Conservation (phyloP, 768 basidiomycete species). For the Leccinum subtestaceum region DNA sequence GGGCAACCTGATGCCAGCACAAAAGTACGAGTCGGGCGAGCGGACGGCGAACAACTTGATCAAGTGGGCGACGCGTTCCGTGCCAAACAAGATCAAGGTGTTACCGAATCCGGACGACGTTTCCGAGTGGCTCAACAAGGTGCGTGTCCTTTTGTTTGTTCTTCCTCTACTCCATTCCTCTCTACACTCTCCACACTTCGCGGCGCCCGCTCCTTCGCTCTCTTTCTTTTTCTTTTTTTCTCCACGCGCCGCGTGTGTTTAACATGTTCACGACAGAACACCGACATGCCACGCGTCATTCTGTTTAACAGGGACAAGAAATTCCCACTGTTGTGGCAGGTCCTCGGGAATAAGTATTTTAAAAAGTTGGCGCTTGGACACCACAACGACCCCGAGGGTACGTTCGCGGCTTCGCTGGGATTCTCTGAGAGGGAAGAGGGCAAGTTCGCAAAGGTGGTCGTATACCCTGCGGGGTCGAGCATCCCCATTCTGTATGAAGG, state of each 20-base stretch:
- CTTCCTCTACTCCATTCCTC: neutral
- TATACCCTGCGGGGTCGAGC: constrained; percentile 62
- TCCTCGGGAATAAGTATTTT: constrained; percentile 69
- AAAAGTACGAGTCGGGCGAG: constrained; percentile 65
- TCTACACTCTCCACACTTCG: neutral
- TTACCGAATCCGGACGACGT: constrained; percentile 57
- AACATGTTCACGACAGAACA: constrained; percentile 28
- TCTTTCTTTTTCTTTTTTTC: neutral
- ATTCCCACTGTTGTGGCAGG: constrained; percentile 77
- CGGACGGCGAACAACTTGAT: constrained; percentile 71
- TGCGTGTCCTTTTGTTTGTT: constrained; percentile 31
- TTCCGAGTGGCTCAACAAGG: constrained; percentile 65
- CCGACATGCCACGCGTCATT: constrained; percentile 53
- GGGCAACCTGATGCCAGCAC: constrained; percentile 58
- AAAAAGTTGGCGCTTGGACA: constrained; percentile 60
- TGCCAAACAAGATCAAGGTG: constrained; percentile 70
- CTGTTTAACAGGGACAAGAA: constrained; percentile 74
- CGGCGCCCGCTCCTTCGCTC: neutral
- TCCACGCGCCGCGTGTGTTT: neutral
- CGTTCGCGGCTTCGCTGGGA: constrained; percentile 55
- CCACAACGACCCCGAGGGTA: constrained; percentile 65
- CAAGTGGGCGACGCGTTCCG: constrained; percentile 69
- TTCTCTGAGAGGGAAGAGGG: constrained; percentile 49
- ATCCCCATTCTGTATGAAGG: constrained; percentile 67
- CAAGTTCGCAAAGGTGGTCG: constrained; percentile 63